These are phyloP conservation scores for Geosmithia putterillii DNA, from an alignment of 2,329 filamentous ascomycete species.

Conservation along the genomic window DNA sequence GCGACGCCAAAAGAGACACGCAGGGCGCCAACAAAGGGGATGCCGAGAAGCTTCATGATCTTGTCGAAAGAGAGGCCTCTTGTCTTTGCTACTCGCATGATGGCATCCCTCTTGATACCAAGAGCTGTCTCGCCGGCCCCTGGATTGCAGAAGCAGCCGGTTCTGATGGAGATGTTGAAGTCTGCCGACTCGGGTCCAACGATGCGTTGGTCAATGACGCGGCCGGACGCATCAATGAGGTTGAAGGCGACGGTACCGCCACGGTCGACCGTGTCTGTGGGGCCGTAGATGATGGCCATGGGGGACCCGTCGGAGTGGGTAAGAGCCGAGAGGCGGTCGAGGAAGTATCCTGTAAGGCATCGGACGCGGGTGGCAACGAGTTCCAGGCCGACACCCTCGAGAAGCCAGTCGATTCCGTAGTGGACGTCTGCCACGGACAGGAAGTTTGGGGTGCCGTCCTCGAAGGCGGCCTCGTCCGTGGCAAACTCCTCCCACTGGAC, in stretches of 20 bases:
- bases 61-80: slow-evolving; percentile 9
- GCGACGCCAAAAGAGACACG: slow-evolving; percentile 25
- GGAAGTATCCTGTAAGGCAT: slow-evolving; percentile 23
- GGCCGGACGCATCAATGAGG: slow-evolving; percentile 18
- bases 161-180: slow-evolving; percentile 22
- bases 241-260: slow-evolving; percentile 26
- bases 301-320: slow-evolving; percentile 17
- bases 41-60: slow-evolving; percentile 7
- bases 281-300: slow-evolving; percentile 22
- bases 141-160: slow-evolving; percentile 29
- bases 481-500: slow-evolving; percentile 17
- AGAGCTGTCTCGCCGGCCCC: slow-evolving; percentile 23
- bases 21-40: slow-evolving; percentile 18
- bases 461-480: slow-evolving; percentile 17
- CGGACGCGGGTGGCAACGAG: slow-evolving; percentile 16
- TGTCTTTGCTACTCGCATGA: slow-evolving; percentile 4
- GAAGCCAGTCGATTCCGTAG: slow-evolving; percentile 20
- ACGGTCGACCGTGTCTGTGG: slow-evolving; percentile 11
- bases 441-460: slow-evolving; percentile 28
- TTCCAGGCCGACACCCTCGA: slow-evolving; percentile 13
- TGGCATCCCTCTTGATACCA: slow-evolving; percentile 9
- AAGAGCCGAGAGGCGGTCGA: slow-evolving; percentile 15
- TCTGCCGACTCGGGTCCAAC: slow-evolving; percentile 19
- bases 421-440: slow-evolving; percentile 23
- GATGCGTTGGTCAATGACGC: slow-evolving; percentile 21